phyloP scores from a whole-genome alignment of 805 yeast species.

The Metschnikowia lachancei region DNA sequence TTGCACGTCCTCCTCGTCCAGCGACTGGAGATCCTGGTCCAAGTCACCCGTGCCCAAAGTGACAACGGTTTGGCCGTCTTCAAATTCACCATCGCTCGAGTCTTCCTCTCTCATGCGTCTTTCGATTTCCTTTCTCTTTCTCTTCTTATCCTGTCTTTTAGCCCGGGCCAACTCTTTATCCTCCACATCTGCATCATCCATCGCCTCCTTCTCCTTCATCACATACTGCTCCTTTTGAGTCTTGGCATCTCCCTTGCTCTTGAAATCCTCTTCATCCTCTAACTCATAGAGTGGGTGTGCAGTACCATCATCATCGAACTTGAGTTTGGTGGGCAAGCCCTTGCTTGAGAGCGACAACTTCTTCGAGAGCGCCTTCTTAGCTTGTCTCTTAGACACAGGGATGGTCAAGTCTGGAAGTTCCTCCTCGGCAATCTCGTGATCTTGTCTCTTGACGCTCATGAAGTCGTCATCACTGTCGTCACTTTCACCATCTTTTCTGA shows the following conservation, averaged over 20 bases:
- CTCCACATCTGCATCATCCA: conserved; percentile 68
- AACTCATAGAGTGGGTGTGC: conserved; percentile 91
- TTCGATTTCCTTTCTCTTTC: conserved; percentile 80
- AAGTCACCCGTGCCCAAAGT: conserved; percentile 38
- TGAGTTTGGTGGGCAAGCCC: conserved; percentile 72
- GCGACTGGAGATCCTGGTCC: conserved; percentile 46
- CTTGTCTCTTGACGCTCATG: conserved; percentile 72
- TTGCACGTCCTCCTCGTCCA: conserved; percentile 32
- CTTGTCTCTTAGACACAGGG: conserved; percentile 79
- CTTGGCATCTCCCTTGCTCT: conserved; percentile 64
- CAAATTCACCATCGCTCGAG: conserved; percentile 23
- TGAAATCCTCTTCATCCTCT: conserved; percentile 86
- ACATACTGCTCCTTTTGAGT: conserved; percentile 68
- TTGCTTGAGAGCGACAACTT: conserved; percentile 61
- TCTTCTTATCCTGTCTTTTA: conserved; percentile 83
- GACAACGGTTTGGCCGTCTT: conserved; percentile 29
- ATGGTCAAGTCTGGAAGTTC: conserved; percentile 59
- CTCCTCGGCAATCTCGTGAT: conserved; percentile 65
- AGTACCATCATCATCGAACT: conserved; percentile 91
- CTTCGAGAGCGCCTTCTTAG: conserved; percentile 83
- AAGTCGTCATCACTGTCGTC: conserved; percentile 62
- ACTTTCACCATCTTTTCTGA: conserved; percentile 34
- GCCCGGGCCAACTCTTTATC: conserved; percentile 77
- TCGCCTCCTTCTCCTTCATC: conserved; percentile 58
- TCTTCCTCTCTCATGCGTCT: conserved; percentile 47